Evolutionary conservation across 2,329 filamentous ascomycete genomes (phyloP).

Genomic region (Alternaria solani): DNA sequence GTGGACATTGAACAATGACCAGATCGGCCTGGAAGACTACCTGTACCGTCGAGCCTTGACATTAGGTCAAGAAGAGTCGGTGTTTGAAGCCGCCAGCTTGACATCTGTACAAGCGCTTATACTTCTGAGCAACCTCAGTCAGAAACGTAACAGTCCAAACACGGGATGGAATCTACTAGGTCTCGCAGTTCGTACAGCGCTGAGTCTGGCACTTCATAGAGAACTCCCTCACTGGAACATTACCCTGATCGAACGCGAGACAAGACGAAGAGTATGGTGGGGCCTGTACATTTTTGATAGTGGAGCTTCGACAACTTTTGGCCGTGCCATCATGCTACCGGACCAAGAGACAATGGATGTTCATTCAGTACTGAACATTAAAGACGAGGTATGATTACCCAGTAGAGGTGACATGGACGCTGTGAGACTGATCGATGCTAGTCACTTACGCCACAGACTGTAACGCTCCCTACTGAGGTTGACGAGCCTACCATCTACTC

Average conservation of each 20-base stretch:
- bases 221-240: slow-evolving; percentile 40
- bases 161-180: slow-evolving; percentile 38
- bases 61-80: slow-evolving; percentile 35
- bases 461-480: slow-evolving; percentile 24
- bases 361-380: slow-evolving; percentile 32
- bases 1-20: slow-evolving; percentile 34
- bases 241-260: slow-evolving; percentile 35
- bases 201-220: slow-evolving; percentile 36
- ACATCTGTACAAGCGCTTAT: slow-evolving; percentile 36
- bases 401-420: neutral
- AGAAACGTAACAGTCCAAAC: slow-evolving; percentile 36
- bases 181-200: slow-evolving; percentile 33
- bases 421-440: slow-evolving; percentile 13
- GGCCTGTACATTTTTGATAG: slow-evolving; percentile 39
- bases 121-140: slow-evolving; percentile 34
- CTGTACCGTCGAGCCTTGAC: slow-evolving; percentile 35
- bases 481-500: slow-evolving; percentile 33
- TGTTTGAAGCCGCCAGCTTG: slow-evolving; percentile 35
- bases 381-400: slow-evolving; percentile 24
- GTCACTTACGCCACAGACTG: slow-evolving; percentile 34
- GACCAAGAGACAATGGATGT: slow-evolving; percentile 38
- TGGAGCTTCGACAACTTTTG: slow-evolving; percentile 37
- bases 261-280: slow-evolving; percentile 36
- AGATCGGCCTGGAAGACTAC: slow-evolving; percentile 34
- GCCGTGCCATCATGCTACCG: slow-evolving; percentile 35